A percentile compares a stretch with the other conserved stretches of the same genome.
Evolutionary conservation across 1,284 basidiomycete species (phyloP).

Genomic region (Bjerkandera adusta): DNA sequence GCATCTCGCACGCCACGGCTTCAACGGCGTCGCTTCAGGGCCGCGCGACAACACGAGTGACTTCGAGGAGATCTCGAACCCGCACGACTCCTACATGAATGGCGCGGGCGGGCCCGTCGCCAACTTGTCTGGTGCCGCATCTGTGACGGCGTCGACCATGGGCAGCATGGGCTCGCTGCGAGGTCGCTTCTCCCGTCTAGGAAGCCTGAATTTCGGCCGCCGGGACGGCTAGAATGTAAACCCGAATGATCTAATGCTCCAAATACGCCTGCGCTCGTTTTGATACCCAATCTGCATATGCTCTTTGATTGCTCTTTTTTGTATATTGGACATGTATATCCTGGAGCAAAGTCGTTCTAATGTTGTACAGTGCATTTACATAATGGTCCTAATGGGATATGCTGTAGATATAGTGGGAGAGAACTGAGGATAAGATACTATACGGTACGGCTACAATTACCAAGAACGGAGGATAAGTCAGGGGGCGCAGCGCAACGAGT

Average conservation of each 20-base stretch:
- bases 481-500: not conserved
- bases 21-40: conserved; percentile 73
- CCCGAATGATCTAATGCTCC: too few species aligned
- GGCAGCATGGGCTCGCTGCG: conserved; percentile 40
- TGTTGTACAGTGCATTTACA: conserved; percentile 30
- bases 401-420: conserved; percentile 3
- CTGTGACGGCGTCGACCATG: conserved; percentile 32
- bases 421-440: not conserved
- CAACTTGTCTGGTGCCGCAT: conserved; percentile 29
- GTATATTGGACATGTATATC: conserved; percentile 20
- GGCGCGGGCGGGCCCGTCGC: conserved; percentile 33
- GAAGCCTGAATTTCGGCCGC: conserved; percentile 68
- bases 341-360: conserved; percentile 23
- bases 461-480: not conserved
- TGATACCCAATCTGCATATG: conserved; percentile 5
- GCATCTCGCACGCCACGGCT: conserved; percentile 74
- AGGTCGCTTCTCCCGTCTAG: conserved; percentile 66
- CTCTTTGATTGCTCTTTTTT: conserved; percentile 4
- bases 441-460: not conserved
- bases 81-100: conserved; percentile 70
- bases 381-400: conserved; percentile 20
- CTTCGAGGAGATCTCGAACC: conserved; percentile 61
- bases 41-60: conserved; percentile 64
- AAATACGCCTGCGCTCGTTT: conserved; percentile 2
- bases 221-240: conserved; percentile 42